These are phyloP conservation scores for Calonectria hongkongensis DNA, from an alignment of 2,329 filamentous ascomycete species.

Conservation along the genomic window DNA sequence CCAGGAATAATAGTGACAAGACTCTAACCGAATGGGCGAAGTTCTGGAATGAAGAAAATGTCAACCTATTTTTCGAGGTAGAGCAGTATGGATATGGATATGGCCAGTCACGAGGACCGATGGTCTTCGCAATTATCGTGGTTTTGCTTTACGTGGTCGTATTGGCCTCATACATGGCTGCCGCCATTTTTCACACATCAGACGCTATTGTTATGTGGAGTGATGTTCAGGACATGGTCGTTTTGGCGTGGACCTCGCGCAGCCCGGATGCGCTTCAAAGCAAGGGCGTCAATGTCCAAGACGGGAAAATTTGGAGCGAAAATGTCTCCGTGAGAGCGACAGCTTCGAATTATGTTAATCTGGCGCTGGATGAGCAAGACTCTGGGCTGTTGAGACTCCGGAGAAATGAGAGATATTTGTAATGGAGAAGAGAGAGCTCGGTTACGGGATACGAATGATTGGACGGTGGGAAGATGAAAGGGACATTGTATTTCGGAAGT, in stretches of 20 bases:
- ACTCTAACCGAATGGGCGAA: not conserved
- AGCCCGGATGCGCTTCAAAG: not conserved
- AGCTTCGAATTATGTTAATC: not conserved
- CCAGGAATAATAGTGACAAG: not conserved
- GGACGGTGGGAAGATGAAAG: not conserved
- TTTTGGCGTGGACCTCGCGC: conserved; percentile 17
- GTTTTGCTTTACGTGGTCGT: not conserved
- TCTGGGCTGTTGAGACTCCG: not conserved
- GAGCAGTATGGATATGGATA: conserved; percentile 21
- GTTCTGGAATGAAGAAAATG: not conserved
- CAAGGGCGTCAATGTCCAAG: conserved; percentile 7
- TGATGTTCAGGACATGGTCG: conserved; percentile 13
- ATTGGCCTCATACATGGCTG: not conserved
- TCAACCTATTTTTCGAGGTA: not conserved
- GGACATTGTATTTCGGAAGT: not conserved
- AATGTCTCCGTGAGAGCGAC: not conserved
- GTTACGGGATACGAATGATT: not conserved
- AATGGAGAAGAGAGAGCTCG: not conserved
- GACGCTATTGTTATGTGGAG: not conserved
- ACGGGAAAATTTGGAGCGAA: not conserved
- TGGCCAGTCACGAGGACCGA: not conserved
- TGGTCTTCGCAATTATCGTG: conserved; percentile 11
- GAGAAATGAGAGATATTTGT: conserved; percentile 12
- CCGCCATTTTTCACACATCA: not conserved
- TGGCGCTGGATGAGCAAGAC: not conserved